A percentile compares a stretch with the other conserved stretches of the same genome.
Conservation (phyloP, 2,329 filamentous ascomycete species). For the Cercospora citrullina region DNA sequence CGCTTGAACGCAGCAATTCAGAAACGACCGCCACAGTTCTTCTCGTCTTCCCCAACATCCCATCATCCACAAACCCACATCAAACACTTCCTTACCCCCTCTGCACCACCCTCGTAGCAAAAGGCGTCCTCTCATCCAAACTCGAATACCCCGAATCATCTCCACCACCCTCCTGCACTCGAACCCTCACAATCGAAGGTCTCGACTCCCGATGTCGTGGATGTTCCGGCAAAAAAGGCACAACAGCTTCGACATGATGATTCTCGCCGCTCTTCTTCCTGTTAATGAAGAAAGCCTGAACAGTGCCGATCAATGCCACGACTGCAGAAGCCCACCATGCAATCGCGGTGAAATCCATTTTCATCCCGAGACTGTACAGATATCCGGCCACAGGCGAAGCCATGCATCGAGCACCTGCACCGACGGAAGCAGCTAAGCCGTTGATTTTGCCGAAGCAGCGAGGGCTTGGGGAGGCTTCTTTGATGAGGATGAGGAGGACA, state of each 20-base stretch:
- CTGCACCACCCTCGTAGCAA: constrained; percentile 16
- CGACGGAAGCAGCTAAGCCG: constrained; percentile 68
- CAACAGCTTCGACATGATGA: constrained; percentile 31
- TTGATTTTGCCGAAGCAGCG: constrained; percentile 69
- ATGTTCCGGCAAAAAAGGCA: constrained; percentile 33
- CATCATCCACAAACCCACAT: neutral
- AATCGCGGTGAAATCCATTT: constrained; percentile 59
- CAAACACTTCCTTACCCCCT: neutral
- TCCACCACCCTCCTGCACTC: constrained; percentile 23
- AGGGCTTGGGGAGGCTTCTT: constrained; percentile 66
- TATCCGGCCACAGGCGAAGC: constrained; percentile 68
- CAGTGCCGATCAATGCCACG: constrained; percentile 56
- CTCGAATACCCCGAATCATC: constrained; percentile 28
- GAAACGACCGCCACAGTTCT: neutral
- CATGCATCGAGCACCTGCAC: constrained; percentile 69
- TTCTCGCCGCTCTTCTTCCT: constrained; percentile 43
- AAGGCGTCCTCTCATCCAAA: constrained; percentile 29
- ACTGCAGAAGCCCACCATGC: constrained; percentile 62
- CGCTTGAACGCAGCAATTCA: neutral
- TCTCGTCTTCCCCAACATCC: neutral
- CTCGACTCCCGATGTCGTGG: constrained; percentile 18
- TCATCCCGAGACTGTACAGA: constrained; percentile 63
- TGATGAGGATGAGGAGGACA: constrained; percentile 68
- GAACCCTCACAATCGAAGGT: constrained; percentile 32
- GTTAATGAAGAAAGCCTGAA: constrained; percentile 59